Evolutionary conservation across 495 filamentous ascomycete species (phyloP), one percentile per base, ranked within the genome.

Genomic region (Cercophora scortea): DNA sequence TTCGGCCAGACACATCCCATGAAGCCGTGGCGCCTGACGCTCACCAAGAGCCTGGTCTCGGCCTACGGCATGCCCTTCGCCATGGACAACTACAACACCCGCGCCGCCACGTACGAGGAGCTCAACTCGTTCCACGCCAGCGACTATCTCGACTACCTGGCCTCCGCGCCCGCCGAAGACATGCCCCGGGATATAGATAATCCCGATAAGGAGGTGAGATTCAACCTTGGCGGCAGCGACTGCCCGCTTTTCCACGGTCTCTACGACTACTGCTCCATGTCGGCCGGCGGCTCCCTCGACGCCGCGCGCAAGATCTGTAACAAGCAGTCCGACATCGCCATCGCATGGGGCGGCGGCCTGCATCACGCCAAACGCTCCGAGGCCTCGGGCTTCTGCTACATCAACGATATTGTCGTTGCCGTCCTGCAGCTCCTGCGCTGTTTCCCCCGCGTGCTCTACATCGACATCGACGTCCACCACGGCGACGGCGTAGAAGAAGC

Each of bases 401-500:
- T 98, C 59, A 98, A 98, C 67, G 93, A 98, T 63, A 98, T 98
- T 52, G 93, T 97, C 48, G 82, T 98, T 15, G 93, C 89, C 50
- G 96, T 98, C 57, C 82, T 98, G 32, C 89, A 98, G 67, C 81
- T 97, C n/a, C 78, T 98, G 17, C 86, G 93, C 50, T 89, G 87
- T 75, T 90, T 95, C 57, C 86, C 91, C 59, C 83, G 93, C 53
- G 93, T 98, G 8, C 79, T 98, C 25, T 98, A 98, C 69, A 88
- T 98, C 56, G 93, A 98, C 66, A 97, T 98, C 59, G 93, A 98
- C 69, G 94, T 98, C 15, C 93, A 98, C 69, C 93, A 98, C 61
- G 93, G 93, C 40, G 93, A 98, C 65, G 93, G 93, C 54, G 93
- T 98, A 18, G 93, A 98, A 68, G 92, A 97, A 63, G 93, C 93